phyloP scores from a whole-genome alignment of 177 flowering plant species.

The Tripterygium wilfordii region DNA sequence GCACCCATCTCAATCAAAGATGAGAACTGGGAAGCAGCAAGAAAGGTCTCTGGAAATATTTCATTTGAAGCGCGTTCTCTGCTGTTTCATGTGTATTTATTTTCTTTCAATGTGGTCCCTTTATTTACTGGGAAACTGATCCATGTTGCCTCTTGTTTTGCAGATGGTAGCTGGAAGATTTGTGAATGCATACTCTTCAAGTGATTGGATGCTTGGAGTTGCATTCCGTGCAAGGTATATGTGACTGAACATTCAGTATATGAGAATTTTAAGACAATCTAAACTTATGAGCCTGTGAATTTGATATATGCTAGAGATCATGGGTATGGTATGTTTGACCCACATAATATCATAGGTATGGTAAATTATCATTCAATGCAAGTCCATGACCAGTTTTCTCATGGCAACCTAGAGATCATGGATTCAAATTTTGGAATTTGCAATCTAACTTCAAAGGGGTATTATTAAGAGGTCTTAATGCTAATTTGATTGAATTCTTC shows the following conservation, averaged over 20 bases:
- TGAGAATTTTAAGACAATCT: too few species aligned
- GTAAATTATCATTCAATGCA: too few species aligned
- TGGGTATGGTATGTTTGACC: too few species aligned
- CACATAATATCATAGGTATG: too few species aligned
- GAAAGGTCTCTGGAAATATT: constrained; percentile 48
- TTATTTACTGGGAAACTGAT: background rate
- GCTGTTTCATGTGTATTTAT: background rate
- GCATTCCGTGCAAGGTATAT: constrained; percentile 94
- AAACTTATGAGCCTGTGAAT: too few species aligned
- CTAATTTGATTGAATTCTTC: too few species aligned
- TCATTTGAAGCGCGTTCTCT: background rate
- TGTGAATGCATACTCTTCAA: constrained; percentile 78
- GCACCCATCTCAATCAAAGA: constrained; percentile 80
- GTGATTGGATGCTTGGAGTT: constrained; percentile 95
- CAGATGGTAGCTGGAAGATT: constrained; percentile 98
- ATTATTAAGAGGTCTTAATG: too few species aligned
- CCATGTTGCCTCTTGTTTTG: constrained; percentile 9
- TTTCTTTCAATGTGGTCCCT: background rate
- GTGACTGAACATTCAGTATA: background rate
- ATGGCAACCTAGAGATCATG: too few species aligned
- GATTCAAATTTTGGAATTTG: too few species aligned
- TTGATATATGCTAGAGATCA: too few species aligned
- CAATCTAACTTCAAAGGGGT: too few species aligned
- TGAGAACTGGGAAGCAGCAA: constrained; percentile 79
- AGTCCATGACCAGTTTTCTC: too few species aligned